Conservation (phyloP, 2,329 filamentous ascomycete species). For the Stylonectria norvegica region DNA sequence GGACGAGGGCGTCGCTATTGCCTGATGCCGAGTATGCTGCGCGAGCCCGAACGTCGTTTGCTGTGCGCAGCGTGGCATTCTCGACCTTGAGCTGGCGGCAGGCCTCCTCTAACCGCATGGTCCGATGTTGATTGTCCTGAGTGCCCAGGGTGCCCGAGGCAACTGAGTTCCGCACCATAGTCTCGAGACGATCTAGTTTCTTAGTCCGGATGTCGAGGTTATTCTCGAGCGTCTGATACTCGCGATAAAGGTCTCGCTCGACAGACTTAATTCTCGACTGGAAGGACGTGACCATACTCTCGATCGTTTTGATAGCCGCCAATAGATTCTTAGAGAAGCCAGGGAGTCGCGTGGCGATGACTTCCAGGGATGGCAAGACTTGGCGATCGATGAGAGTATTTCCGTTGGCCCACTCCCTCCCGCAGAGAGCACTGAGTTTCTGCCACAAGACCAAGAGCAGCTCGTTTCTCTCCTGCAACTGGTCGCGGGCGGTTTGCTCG, state of each 20-base stretch:
- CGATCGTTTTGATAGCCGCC: slow-evolving; percentile 81
- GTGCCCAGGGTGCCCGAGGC: slow-evolving; percentile 46
- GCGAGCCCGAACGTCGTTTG: slow-evolving; percentile 55
- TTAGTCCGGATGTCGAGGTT: slow-evolving; percentile 76
- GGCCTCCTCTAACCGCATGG: slow-evolving; percentile 56
- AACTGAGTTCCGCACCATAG: slow-evolving; percentile 65
- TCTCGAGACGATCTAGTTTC: slow-evolving; percentile 83
- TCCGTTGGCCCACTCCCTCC: slow-evolving; percentile 85
- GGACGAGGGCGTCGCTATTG: slow-evolving; percentile 35
- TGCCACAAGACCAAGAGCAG: slow-evolving; percentile 89
- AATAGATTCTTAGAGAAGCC: slow-evolving; percentile 89
- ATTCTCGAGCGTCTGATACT: slow-evolving; percentile 82
- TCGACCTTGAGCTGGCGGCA: slow-evolving; percentile 63
- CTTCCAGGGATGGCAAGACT: slow-evolving; percentile 75
- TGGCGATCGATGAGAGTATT: slow-evolving; percentile 88
- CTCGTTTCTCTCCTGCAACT: slow-evolving; percentile 85
- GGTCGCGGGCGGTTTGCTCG: slow-evolving; percentile 79
- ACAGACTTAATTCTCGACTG: slow-evolving; percentile 75
- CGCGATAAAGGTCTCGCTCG: slow-evolving; percentile 86
- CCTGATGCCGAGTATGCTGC: slow-evolving; percentile 42
- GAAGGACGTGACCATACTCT: slow-evolving; percentile 74
- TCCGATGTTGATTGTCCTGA: slow-evolving; percentile 43
- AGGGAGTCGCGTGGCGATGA: slow-evolving; percentile 78
- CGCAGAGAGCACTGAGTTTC: slow-evolving; percentile 78
- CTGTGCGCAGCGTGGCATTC: slow-evolving; percentile 65